Conservation (phyloP, 2,329 filamentous ascomycete genomes). For the Balansia obtecta region DNA sequence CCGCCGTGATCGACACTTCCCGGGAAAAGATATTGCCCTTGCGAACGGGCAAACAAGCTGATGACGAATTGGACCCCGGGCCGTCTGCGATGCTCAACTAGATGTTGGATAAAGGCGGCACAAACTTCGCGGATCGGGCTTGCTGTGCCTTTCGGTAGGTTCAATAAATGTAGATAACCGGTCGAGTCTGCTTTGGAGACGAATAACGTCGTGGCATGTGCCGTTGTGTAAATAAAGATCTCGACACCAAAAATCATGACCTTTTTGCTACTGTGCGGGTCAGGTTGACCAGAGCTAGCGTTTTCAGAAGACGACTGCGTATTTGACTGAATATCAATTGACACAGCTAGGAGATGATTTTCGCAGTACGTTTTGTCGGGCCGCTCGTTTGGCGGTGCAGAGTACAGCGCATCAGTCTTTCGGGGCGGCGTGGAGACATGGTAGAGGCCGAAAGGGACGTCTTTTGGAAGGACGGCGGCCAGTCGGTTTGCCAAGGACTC, state of each 20-base stretch:
- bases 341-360: constrained; percentile 58
- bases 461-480: constrained; percentile 39
- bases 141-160: constrained; percentile 46
- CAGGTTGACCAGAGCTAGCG: neutral
- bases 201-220: constrained; percentile 73
- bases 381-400: constrained; percentile 57
- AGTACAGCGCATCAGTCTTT: constrained; percentile 62
- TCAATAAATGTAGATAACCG: constrained; percentile 62
- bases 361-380: constrained; percentile 76
- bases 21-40: constrained; percentile 90
- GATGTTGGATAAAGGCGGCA: constrained; percentile 61
- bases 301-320: constrained; percentile 5
- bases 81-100: constrained; percentile 56
- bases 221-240: constrained; percentile 74
- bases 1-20: constrained; percentile 72
- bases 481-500: constrained; percentile 16
- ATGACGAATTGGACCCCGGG: constrained; percentile 58
- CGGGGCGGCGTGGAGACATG: constrained; percentile 81
- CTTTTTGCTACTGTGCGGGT: constrained; percentile 20
- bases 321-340: constrained; percentile 24
- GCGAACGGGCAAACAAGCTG: constrained; percentile 83
- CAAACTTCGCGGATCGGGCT: constrained; percentile 68
- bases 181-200: constrained; percentile 96
- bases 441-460: constrained; percentile 54
- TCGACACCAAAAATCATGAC: constrained; percentile 77